These are phyloP conservation scores for Suhomyces canberraensis DNA, from an alignment of 805 yeast species.

Conservation along the genomic window DNA sequence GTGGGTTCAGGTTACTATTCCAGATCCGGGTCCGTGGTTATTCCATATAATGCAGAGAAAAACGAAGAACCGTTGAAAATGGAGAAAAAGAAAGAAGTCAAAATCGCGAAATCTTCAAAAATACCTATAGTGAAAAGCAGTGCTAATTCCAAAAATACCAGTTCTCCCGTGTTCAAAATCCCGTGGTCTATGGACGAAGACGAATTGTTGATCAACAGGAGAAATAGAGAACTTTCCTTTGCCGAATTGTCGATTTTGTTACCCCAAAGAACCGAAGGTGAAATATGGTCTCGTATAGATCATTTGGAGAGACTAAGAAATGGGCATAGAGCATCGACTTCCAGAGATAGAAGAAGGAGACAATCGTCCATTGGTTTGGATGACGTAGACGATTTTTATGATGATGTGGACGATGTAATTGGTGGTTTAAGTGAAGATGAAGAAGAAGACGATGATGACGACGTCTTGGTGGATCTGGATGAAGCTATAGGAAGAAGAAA, in stretches of 20 bases:
- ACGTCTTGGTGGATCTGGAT: conserved; percentile 37
- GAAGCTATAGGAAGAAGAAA: conserved; percentile 27
- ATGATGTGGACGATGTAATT: conserved; percentile 39
- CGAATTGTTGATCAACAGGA: conserved; percentile 53
- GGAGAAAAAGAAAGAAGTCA: conserved; percentile 13
- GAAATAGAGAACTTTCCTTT: conserved; percentile 57
- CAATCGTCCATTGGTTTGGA: conserved; percentile 41
- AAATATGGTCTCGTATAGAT: conserved; percentile 62
- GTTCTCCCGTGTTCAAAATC: conserved; percentile 23
- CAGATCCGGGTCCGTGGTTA: conserved; percentile 37
- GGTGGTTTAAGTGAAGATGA: conserved; percentile 33
- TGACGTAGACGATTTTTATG: conserved; percentile 42
- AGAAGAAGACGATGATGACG: conserved; percentile 29
- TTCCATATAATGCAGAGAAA: conserved; percentile 30
- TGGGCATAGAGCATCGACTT: conserved; percentile 27
- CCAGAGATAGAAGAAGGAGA: conserved; percentile 28
- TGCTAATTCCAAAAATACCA: conserved; percentile 2
- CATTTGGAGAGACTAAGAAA: conserved; percentile 39
- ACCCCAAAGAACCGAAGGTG: conserved; percentile 71
- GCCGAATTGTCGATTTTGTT: conserved; percentile 72
- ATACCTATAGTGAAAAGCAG: too few relatives aligned
- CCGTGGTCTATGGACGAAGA: conserved; percentile 71
- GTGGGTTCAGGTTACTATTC: conserved; percentile 30
- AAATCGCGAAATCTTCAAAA: too few relatives aligned
- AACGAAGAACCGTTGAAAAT: conserved; percentile 20